Evolutionary conservation across 129 eudicot species (phyloP), one percentile per base, ranked within the genome.

Genomic region (Glebionis coronaria): DNA sequence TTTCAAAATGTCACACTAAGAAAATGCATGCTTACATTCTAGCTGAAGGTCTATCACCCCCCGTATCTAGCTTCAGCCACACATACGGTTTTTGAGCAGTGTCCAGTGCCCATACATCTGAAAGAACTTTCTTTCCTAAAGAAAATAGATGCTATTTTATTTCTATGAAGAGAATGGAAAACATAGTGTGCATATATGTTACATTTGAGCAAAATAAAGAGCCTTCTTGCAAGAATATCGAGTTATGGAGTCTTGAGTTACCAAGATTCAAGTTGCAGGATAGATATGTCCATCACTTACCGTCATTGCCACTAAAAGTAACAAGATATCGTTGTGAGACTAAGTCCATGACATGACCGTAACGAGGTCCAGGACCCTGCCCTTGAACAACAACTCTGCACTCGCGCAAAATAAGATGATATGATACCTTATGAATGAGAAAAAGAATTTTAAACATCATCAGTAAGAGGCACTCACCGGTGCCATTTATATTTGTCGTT

Each of bases 401-500:
- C 66, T 71, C 63, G n/a, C 61, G 76, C 2, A 38, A 65, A 21
- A 70, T 54, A 52, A 14, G 20, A 64, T 63, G 60, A 69, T 61
- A n/a, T 50, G 61, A 53, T 31, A 23, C 23, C 47, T 12, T 23
- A 76, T 12, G 9, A 45, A 2, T 31, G 18, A 65, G 61, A 12
- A 21, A 16, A 35, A 60, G 9, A 4, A 4, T 29, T 19, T 2
- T n/a, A 13, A 12, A 53, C n/a, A 9, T 23, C 9, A 61, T 11
- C 4, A 42, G n/a, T 63, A 2, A 12, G 16, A 55, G 67, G 73
- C 72, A 60, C 75, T 61, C 10, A 93, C 99, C 97, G 75, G 53
- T 89, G 99, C 99, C 99, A 93, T 77, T 84, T 93, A 77, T 82
- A 93, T 67, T 86, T 89, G 78, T 93, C 99, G 60, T 86, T 93